Conservation (phyloP, 495 filamentous ascomycete genomes). For the Aspergillus diversus region DNA sequence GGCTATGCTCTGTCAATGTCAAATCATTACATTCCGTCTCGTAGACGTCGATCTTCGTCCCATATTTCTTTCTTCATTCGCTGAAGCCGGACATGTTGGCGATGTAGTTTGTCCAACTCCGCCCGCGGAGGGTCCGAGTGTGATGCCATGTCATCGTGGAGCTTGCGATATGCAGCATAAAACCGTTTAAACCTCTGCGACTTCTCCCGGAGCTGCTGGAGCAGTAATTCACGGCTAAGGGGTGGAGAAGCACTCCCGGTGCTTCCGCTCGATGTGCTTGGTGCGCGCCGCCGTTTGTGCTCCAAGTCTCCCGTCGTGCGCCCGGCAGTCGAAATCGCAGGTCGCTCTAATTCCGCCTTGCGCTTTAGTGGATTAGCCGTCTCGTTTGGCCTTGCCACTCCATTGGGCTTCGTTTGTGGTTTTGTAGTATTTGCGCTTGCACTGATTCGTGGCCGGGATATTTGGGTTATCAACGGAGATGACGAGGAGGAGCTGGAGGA, state of each 20-base stretch:
- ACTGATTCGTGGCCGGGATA: constrained; percentile 33
- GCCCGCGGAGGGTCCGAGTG: constrained; percentile 55
- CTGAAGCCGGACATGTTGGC: constrained; percentile 63
- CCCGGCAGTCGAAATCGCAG: constrained; percentile 28
- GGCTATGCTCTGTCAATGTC: constrained; percentile 10
- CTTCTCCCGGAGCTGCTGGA: constrained; percentile 51
- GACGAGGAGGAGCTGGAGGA: constrained; percentile 48
- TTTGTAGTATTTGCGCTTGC: constrained; percentile 16
- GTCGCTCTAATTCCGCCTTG: constrained; percentile 45
- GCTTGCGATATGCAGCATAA: constrained; percentile 64
- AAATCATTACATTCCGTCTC: constrained; percentile 26
- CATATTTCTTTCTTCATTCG: constrained; percentile 71
- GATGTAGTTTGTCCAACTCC: constrained; percentile 59
- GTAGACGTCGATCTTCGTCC: constrained; percentile 44
- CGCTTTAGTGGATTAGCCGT: constrained; percentile 48
- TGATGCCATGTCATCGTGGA: constrained; percentile 62
- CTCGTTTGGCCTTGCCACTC: constrained; percentile 31
- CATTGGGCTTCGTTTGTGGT: constrained; percentile 34
- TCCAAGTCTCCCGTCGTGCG: constrained; percentile 41
- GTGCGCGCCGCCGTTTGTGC: constrained; percentile 50
- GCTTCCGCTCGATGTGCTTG: constrained; percentile 52
- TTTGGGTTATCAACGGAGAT: constrained; percentile 48
- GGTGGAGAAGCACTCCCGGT: constrained; percentile 52
- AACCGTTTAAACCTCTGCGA: constrained; percentile 63
- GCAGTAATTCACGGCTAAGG: constrained; percentile 44